Conservation (phyloP, 352 stramenopile species). For the Globisporangium polare region DNA sequence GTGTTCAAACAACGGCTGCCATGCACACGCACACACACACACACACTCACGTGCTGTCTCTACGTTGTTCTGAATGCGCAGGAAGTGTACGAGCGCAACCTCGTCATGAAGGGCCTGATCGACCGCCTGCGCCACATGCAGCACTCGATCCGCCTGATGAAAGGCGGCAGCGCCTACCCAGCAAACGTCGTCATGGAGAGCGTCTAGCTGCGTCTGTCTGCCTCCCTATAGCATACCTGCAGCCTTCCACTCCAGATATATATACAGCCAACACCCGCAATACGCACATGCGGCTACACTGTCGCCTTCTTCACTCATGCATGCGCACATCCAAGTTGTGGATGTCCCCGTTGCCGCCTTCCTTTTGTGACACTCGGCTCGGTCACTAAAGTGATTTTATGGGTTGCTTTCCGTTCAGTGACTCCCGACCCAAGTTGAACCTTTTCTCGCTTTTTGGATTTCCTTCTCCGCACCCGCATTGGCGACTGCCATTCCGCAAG, state of each 20-base stretch:
- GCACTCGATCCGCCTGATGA: slow-evolving; percentile 71
- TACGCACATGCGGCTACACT: neutral
- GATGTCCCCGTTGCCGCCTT: neutral
- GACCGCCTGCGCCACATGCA: slow-evolving; percentile 72
- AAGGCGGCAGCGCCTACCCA: slow-evolving; percentile 55
- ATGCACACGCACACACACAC: too few species aligned
- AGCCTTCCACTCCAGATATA: neutral
- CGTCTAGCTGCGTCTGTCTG: slow-evolving; percentile 23
- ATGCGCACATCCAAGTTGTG: neutral
- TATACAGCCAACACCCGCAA: neutral
- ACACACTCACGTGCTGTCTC: too few species aligned
- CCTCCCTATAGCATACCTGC: neutral
- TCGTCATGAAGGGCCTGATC: slow-evolving; percentile 86
- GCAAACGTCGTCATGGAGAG: slow-evolving; percentile 75
- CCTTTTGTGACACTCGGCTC: neutral
- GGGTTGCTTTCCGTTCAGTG: neutral
- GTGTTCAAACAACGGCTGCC: too few species aligned
- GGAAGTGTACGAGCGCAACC: slow-evolving; percentile 82
- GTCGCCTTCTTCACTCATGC: neutral
- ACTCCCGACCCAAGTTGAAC: neutral
- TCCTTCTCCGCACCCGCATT: neutral
- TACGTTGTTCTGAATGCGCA: slow-evolving; percentile 13
- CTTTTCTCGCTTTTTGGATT: neutral
- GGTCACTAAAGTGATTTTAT: neutral
- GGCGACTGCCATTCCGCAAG: slow-evolving; percentile 4